Base-by-base conservation (phyloP, 2,329 filamentous ascomycete species). In the Pleurostoma richardsiae region DNA sequence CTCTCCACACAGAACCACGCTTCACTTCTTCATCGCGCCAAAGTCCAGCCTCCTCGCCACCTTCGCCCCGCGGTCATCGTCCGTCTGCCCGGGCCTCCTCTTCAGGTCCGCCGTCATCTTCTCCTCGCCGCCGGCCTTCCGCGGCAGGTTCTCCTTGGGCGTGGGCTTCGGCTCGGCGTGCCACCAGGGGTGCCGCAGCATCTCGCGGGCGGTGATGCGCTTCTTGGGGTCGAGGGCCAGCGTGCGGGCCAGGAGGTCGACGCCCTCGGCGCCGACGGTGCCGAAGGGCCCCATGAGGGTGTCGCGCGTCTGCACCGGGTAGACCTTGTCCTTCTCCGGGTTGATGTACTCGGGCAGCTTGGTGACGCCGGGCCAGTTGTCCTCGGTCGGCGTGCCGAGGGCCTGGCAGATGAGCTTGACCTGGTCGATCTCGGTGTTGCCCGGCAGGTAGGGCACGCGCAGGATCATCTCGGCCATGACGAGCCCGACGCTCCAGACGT, bases 321-420 rank as follows among this genome's bases (percentile, higher is more conserved):
- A 76, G 47, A 70, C 65, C 47, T 79, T 56, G 54, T 56, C 57
- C 59, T 51, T 70, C 4, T 80, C 79, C 2, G 85, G 77, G 1
- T 86, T 79, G n/a, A 90, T 81, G 67, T 94, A 99, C 49, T 85
- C 85, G 10, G 84, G 82, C 8, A 99, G 73, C 52, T 82, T 82
- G 4, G 83, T 83, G 6, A 99, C 91, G 29, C 92, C 92, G 1
- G 94, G 91, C 94, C 94, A 99, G 63, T 90, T 92, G 11, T 94
- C 88, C 62, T 99, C 94, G 4, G 83, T 94, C 0, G 94, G 94
- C 0, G 90, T 95, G 48, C 94, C 94, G 53, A 97, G 83, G 45
- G 85, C 83, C 59, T 90, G 82, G 62, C 85, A 90, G 53, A 97
- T 95, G 55, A 92, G 79, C 48, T 81, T 77, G 54, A 97, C 80